These are phyloP conservation scores for Knoxia roxburghii DNA, from an alignment of 257 asterid genomes.

Conservation along the genomic window DNA sequence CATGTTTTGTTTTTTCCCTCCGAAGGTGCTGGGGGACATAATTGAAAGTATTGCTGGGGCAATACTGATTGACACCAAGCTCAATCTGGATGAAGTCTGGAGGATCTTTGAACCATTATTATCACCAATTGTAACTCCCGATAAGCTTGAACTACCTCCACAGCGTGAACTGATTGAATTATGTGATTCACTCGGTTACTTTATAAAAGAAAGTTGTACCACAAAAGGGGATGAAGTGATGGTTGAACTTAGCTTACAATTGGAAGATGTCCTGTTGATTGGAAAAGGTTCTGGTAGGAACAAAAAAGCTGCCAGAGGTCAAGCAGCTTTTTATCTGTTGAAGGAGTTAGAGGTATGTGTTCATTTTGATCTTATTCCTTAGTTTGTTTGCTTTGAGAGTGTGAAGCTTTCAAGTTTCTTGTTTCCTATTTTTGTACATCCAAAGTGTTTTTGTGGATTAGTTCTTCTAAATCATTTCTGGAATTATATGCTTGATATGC, in stretches of 20 bases:
- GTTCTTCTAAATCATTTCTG: background rate
- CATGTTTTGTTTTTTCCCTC: background rate
- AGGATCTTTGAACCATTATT: conserved; percentile 61
- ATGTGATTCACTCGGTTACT: conserved; percentile 85
- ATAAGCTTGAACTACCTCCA: conserved; percentile 80
- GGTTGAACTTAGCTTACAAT: conserved; percentile 59
- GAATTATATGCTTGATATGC: background rate
- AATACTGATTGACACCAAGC: conserved; percentile 71
- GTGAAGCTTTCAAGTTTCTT: too few relatives aligned
- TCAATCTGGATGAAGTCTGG: conserved; percentile 72
- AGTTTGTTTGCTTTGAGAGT: background rate
- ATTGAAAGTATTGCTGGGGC: conserved; percentile 96
- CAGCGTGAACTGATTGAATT: conserved; percentile 70
- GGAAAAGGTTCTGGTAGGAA: conserved; percentile 56
- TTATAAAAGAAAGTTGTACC: conserved; percentile 33
- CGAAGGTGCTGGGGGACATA: conserved; percentile 90
- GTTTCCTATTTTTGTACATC: background rate
- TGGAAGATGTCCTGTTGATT: conserved; percentile 50
- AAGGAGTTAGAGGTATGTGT: conserved; percentile 68
- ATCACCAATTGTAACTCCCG: conserved; percentile 92
- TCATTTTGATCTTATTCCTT: conserved; percentile 6
- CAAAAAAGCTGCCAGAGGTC: conserved; percentile 69
- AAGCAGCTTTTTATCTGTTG: conserved; percentile 68
- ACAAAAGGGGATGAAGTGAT: conserved; percentile 43
- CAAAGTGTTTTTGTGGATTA: background rate